These are phyloP conservation scores for Pythium chondricola DNA, from an alignment of 352 stramenopile genomes.

Conservation along the genomic window DNA sequence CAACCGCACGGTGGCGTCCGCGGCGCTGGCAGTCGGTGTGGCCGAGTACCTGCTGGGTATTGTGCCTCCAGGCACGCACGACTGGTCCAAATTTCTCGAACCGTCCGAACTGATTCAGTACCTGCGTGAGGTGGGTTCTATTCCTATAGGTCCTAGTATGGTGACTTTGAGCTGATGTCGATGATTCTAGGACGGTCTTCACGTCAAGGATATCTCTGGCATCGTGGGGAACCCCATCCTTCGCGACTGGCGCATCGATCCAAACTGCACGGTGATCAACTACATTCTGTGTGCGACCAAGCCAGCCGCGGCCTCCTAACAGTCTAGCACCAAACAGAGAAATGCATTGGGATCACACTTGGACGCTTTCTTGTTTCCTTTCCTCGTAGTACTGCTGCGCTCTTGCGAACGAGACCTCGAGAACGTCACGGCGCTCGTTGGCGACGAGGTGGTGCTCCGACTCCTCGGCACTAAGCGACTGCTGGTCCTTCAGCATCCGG, in stretches of 20 bases:
- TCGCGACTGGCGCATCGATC: conserved; percentile 64
- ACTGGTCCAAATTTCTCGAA: conserved; percentile 83
- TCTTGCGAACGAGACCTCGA: conserved; percentile 18
- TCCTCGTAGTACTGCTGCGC: conserved; percentile 16
- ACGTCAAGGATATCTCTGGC: conserved; percentile 62
- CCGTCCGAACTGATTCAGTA: conserved; percentile 52
- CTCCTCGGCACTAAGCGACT: conserved; percentile 32
- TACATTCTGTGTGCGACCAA: conserved; percentile 82
- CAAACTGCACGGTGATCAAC: conserved; percentile 71
- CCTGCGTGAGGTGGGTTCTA: conserved; percentile 41
- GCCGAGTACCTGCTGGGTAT: conserved; percentile 74
- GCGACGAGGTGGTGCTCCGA: conserved; percentile 29
- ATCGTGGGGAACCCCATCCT: conserved; percentile 77
- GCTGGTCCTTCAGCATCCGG: conserved; percentile 69
- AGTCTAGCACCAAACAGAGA: too few species aligned
- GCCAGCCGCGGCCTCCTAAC: too few species aligned
- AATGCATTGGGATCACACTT: too few species aligned
- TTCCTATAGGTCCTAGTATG: too few species aligned
- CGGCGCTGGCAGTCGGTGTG: conserved; percentile 58
- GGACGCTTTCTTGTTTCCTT: too few species aligned
- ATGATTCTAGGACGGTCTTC: conserved; percentile 49
- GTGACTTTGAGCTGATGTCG: too few species aligned
- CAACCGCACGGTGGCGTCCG: conserved; percentile 69
- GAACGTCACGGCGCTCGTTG: conserved; percentile 41
- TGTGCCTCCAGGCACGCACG: conserved; percentile 73